phyloP scores from a whole-genome alignment of 2,329 filamentous ascomycete genomes.

The Colletotrichum salicis region DNA sequence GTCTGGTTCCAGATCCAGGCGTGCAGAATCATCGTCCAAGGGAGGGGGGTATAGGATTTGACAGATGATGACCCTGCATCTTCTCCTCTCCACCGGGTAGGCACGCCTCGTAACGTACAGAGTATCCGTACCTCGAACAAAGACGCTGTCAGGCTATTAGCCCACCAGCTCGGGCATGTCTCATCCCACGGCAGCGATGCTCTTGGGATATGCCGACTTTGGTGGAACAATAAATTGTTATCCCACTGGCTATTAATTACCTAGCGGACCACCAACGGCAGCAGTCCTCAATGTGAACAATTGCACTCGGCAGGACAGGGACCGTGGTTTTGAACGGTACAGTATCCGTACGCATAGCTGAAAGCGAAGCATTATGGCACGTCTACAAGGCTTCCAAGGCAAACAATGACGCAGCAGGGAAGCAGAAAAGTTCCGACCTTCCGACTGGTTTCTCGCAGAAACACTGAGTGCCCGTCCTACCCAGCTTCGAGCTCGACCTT shows the following conservation, averaged over 20 bases:
- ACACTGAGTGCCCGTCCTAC: constrained; percentile 2
- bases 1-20: constrained; percentile 15
- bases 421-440: constrained; percentile 1
- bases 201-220: neutral
- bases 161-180: neutral
- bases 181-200: neutral
- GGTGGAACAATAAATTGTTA: neutral
- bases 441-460: constrained; percentile 4
- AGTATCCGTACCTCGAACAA: neutral
- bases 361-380: neutral
- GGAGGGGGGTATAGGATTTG: constrained; percentile 8
- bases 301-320: neutral
- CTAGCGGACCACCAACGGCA: neutral
- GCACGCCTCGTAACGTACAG: neutral
- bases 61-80: constrained; percentile 22
- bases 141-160: neutral
- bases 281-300: neutral
- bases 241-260: neutral
- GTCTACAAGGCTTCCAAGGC: neutral
- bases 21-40: constrained; percentile 8
- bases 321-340: neutral
- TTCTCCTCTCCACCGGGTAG: neutral
- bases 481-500: neutral
- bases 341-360: neutral
- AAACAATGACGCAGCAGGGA: neutral